Evolutionary conservation across 2,329 filamentous ascomycete species (phyloP).

Genomic region (Colletotrichum lentis): DNA sequence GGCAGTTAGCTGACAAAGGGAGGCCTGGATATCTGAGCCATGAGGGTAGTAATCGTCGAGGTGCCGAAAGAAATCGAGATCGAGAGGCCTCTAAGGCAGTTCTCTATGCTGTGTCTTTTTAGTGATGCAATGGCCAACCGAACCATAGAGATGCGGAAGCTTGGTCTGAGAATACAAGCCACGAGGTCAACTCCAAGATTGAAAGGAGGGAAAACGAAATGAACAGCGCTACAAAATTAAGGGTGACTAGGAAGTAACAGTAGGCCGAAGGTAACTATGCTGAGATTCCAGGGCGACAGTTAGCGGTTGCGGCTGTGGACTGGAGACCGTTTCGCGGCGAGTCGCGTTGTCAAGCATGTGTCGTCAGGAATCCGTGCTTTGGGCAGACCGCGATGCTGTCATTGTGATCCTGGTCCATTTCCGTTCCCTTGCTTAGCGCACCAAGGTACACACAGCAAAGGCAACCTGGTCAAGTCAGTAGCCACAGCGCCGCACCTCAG

Average conservation of each 20-base stretch:
- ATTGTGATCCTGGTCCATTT: constrained; percentile 33
- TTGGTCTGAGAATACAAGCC: constrained; percentile 16
- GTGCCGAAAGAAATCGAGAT: neutral
- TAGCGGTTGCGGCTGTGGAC: constrained; percentile 9
- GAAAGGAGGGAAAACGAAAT: constrained; percentile 7
- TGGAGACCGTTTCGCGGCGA: constrained; percentile 2
- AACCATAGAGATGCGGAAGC: constrained; percentile 2
- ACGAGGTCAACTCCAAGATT: constrained; percentile 6
- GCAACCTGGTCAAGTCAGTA: neutral
- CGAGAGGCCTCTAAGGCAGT: neutral
- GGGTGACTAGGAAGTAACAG: neutral
- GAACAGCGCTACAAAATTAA: constrained; percentile 10
- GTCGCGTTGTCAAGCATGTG: constrained; percentile 30
- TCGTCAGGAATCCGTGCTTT: constrained; percentile 27
- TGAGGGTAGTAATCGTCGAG: constrained; percentile 5
- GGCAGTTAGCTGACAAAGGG: constrained; percentile 1
- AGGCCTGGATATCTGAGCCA: constrained; percentile 4
- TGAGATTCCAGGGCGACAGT: neutral
- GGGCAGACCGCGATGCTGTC: constrained; percentile 30
- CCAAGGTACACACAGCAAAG: constrained; percentile 1
- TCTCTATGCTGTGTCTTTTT: neutral
- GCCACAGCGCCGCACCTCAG: constrained; percentile 2
- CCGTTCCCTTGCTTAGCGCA: neutral
- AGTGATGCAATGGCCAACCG: constrained; percentile 10
- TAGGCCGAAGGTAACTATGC: constrained; percentile 7